Conservation (phyloP, 169 alveolate genomes). For the Plasmodium gaboni region DNA sequence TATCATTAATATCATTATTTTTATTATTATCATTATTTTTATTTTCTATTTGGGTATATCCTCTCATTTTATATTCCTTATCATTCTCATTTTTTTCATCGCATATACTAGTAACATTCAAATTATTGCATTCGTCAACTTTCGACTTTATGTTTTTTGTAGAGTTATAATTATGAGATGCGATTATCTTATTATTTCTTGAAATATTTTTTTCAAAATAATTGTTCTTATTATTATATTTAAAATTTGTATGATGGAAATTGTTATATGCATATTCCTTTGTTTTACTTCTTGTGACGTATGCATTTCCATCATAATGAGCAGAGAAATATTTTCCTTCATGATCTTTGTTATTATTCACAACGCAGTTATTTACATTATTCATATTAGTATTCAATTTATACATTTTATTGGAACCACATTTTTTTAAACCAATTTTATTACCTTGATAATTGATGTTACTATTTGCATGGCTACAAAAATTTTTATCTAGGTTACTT, state of each 20-base stretch:
- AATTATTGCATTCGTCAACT: not conserved
- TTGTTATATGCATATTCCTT: conserved; percentile 2
- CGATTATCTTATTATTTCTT: not conserved
- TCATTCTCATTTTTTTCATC: conserved; percentile 9
- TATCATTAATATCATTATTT: not conserved
- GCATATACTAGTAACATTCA: too few relatives aligned
- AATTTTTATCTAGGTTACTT: not conserved
- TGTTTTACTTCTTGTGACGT: conserved; percentile 12
- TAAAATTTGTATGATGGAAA: conserved; percentile 5
- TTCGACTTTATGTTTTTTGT: not conserved
- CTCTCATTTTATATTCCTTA: not conserved
- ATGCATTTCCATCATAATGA: conserved; percentile 6
- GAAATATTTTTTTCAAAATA: not conserved
- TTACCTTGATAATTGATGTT: not conserved
- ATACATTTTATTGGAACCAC: conserved; percentile 2
- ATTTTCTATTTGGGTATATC: not conserved
- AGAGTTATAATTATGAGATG: not conserved
- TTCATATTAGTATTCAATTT: not conserved
- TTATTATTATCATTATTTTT: not conserved
- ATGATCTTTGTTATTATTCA: conserved; percentile 6
- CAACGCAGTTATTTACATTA: not conserved
- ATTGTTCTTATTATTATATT: not conserved
- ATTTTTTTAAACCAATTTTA: conserved; percentile 4
- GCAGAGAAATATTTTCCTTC: conserved; percentile 5
- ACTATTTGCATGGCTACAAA: not conserved